These are phyloP conservation scores for Geoglossum cookeanum DNA, from an alignment of 2,329 filamentous ascomycete species.

Conservation along the genomic window DNA sequence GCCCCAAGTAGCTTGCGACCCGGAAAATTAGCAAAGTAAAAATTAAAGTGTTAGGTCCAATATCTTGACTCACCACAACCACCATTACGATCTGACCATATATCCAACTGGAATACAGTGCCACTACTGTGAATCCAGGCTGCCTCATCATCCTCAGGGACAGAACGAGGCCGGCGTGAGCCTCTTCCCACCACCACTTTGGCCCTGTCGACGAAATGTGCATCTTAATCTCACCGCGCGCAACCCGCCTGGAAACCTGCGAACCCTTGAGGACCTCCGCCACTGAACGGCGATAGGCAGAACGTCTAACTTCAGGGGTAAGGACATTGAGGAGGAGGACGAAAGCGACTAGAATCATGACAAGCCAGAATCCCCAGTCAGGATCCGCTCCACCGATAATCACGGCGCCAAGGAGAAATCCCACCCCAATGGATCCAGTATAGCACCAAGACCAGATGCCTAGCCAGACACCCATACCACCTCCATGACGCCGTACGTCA, in stretches of 20 bases:
- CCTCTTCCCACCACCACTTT: constrained; percentile 58
- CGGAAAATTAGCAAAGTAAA: constrained; percentile 6
- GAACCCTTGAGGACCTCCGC: constrained; percentile 37
- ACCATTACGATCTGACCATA: constrained; percentile 58
- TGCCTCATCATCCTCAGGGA: constrained; percentile 53
- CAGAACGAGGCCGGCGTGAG: constrained; percentile 49
- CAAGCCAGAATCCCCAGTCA: constrained; percentile 58
- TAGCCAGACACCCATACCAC: constrained; percentile 64
- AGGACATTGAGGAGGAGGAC: constrained; percentile 52
- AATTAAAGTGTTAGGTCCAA: neutral
- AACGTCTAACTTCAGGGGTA: constrained; percentile 51
- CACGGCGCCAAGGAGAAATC: constrained; percentile 51
- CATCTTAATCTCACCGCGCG: constrained; percentile 57
- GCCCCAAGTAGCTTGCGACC: constrained; percentile 40
- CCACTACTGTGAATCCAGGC: constrained; percentile 51
- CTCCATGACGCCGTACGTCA: constrained; percentile 55
- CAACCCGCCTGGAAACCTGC: constrained; percentile 37
- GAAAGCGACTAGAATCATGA: constrained; percentile 44
- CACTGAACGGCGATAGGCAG: constrained; percentile 48
- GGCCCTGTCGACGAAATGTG: constrained; percentile 54
- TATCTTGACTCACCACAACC: constrained; percentile 35
- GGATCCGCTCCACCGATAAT: constrained; percentile 47
- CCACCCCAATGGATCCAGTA: constrained; percentile 50
- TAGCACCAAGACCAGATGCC: constrained; percentile 63
- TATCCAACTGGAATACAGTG: constrained; percentile 59